phyloP scores from a whole-genome alignment of 306 rosid species.

The Castanea mollissima region DNA sequence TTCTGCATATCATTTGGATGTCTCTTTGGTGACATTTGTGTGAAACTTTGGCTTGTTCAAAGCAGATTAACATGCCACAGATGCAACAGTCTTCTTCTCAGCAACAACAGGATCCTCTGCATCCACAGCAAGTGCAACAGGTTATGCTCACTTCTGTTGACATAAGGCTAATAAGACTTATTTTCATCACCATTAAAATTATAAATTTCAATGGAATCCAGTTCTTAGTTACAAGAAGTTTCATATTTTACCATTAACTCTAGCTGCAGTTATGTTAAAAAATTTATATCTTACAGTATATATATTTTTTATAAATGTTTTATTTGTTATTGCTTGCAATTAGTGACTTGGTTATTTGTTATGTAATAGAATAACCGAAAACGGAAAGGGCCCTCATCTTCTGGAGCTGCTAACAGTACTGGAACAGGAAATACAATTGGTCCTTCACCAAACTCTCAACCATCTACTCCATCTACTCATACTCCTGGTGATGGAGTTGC shows the following conservation, averaged over 20 bases:
- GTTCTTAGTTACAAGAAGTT: neutral
- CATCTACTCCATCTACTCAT: constrained; percentile 93
- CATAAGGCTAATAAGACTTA: neutral
- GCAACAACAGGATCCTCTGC: constrained; percentile 84
- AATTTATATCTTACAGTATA: neutral
- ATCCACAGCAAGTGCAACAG: constrained; percentile 81
- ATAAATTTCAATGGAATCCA: neutral
- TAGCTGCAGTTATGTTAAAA: neutral
- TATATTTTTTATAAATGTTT: neutral
- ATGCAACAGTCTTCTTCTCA: constrained; percentile 81
- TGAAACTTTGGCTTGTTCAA: constrained; percentile 18
- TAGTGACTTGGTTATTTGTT: constrained; percentile 29
- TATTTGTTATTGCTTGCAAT: constrained; percentile 9
- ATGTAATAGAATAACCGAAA: constrained; percentile 64
- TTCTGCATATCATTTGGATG: no score
- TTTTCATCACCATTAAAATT: neutral
- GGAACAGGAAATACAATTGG: constrained; percentile 94
- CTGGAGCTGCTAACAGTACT: constrained; percentile 97
- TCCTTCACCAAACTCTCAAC: constrained; percentile 86
- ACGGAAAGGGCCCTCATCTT: constrained; percentile 89
- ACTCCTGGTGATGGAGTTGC: constrained; percentile 85
- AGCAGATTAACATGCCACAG: constrained; percentile 76
- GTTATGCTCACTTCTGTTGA: constrained; percentile 33
- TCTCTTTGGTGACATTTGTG: neutral
- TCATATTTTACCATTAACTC: neutral